phyloP scores from a whole-genome alignment of 352 stramenopile species.

The Phytophthora constricta region DNA sequence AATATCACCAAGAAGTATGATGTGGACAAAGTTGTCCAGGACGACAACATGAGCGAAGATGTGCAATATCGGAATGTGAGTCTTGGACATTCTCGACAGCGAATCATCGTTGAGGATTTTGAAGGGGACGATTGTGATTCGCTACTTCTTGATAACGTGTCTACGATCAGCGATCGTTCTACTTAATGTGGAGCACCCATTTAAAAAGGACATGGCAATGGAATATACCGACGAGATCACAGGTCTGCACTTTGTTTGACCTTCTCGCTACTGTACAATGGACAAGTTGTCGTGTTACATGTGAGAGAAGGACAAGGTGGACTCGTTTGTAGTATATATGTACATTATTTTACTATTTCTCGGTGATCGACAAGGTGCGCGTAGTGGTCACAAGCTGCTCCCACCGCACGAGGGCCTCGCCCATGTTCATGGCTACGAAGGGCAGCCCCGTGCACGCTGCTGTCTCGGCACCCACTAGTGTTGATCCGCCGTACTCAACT shows the following conservation, averaged over 20 bases:
- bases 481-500: constrained; percentile 48
- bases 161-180: neutral
- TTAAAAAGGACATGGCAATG: neutral
- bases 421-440: constrained; percentile 42
- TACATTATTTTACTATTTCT: constrained; percentile 13
- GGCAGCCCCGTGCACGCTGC: constrained; percentile 33
- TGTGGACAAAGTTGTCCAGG: no score
- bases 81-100: no score
- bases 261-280: no score
- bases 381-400: constrained; percentile 41
- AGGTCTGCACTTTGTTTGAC: no score
- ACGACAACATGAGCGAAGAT: no score
- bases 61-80: neutral
- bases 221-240: no score
- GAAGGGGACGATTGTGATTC: neutral
- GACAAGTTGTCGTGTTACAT: no score
- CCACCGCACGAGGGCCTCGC: constrained; percentile 43
- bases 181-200: neutral
- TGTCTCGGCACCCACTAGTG: constrained; percentile 34
- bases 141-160: neutral
- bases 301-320: neutral
- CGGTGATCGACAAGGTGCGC: constrained; percentile 32
- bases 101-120: no score
- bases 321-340: constrained; percentile 20
- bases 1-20: no score